These are phyloP conservation scores for Microsporum audouinii DNA, from an alignment of 2,329 filamentous ascomycete genomes.

Conservation along the genomic window DNA sequence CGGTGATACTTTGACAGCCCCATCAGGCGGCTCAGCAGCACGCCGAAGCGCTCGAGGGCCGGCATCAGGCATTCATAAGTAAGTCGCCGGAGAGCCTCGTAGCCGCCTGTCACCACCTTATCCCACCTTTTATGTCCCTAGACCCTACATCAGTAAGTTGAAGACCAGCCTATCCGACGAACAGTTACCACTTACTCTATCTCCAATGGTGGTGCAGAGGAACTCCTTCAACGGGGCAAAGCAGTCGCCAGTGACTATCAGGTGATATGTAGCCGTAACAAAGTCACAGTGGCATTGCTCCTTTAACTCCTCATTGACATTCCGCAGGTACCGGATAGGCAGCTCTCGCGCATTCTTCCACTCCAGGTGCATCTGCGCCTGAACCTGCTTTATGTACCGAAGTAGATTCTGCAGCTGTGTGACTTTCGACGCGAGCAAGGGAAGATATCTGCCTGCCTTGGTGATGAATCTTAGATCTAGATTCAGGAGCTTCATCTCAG, in stretches of 20 bases:
- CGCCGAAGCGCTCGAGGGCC: slow-evolving; percentile 67
- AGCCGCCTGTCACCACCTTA: slow-evolving; percentile 65
- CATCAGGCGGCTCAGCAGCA: slow-evolving; percentile 70
- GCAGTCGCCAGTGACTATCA: slow-evolving; percentile 73
- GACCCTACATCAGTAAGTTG: background rate
- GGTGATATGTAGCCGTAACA: slow-evolving; percentile 67
- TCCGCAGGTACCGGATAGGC: slow-evolving; percentile 63
- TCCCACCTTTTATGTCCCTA: slow-evolving; percentile 94
- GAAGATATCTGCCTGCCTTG: slow-evolving; percentile 62
- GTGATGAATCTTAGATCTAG: slow-evolving; percentile 76
- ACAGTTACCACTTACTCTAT: slow-evolving; percentile 48
- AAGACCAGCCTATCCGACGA: background rate
- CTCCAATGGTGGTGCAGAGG: slow-evolving; percentile 70
- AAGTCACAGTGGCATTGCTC: slow-evolving; percentile 55
- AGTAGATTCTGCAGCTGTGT: slow-evolving; percentile 79
- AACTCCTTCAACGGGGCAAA: slow-evolving; percentile 69
- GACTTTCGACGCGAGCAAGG: slow-evolving; percentile 73
- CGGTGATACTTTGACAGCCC: slow-evolving; percentile 75
- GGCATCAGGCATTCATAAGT: slow-evolving; percentile 82
- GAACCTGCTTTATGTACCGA: slow-evolving; percentile 70
- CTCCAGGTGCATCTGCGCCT: slow-evolving; percentile 66
- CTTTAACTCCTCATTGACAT: slow-evolving; percentile 62
- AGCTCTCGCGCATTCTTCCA: slow-evolving; percentile 75
- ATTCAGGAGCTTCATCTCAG: slow-evolving; percentile 47
- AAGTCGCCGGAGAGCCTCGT: slow-evolving; percentile 64